phyloP scores from a whole-genome alignment of 139 green algal genomes.

The Spirogloea muscicola region DNA sequence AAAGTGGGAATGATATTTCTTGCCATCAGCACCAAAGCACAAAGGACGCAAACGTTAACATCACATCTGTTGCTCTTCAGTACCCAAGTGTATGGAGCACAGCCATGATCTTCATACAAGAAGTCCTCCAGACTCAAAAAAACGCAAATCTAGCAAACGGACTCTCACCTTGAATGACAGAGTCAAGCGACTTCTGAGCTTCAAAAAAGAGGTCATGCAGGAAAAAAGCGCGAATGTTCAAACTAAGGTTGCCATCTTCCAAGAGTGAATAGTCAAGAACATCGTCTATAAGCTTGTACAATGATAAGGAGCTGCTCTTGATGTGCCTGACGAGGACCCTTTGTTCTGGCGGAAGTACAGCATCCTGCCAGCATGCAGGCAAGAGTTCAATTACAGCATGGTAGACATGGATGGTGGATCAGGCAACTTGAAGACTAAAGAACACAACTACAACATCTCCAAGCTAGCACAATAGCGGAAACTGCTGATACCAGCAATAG shows the following conservation, averaged over 20 bases:
- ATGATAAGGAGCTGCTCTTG: neutral
- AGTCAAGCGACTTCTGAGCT: neutral
- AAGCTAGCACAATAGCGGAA: too few relatives aligned
- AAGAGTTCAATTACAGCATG: neutral
- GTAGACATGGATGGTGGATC: neutral
- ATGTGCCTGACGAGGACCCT: neutral
- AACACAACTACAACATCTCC: too few relatives aligned
- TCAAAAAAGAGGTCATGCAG: neutral
- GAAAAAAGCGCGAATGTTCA: neutral
- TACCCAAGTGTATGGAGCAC: too few relatives aligned
- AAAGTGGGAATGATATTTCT: too few relatives aligned
- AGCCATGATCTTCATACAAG: too few relatives aligned
- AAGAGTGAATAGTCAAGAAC: neutral
- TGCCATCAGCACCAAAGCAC: too few relatives aligned
- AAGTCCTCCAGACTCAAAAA: too few relatives aligned
- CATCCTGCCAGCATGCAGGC: neutral
- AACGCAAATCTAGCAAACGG: neutral
- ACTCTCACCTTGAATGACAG: neutral
- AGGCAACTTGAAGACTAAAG: too few relatives aligned
- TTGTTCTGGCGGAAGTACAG: neutral
- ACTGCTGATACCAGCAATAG: too few relatives aligned
- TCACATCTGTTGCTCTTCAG: too few relatives aligned
- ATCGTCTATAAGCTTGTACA: conserved; percentile 1
- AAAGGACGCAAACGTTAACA: too few relatives aligned
- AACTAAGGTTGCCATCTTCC: neutral